A percentile compares a stretch with the other conserved stretches of the same genome.
Evolutionary conservation across 2,329 filamentous ascomycete genomes (phyloP).

Genomic region (Metarhizium humberi): DNA sequence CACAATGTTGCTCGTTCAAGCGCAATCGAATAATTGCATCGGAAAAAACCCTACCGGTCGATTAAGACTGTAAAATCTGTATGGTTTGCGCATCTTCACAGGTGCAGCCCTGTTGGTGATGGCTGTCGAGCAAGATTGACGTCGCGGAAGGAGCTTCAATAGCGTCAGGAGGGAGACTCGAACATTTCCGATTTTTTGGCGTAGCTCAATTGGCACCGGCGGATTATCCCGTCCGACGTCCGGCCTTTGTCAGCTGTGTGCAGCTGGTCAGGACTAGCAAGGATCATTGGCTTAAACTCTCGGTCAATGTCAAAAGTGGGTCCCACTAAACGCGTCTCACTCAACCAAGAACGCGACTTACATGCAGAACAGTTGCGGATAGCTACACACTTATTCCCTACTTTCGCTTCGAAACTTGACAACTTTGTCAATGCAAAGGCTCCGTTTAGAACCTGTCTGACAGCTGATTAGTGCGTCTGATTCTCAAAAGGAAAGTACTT

Average conservation of each 20-base stretch:
- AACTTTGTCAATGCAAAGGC: not conserved
- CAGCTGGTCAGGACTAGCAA: not conserved
- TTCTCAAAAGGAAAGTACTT: not conserved
- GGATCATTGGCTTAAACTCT: not conserved
- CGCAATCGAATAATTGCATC: not conserved
- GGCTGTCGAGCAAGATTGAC: constrained; percentile 4
- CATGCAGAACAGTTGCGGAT: not conserved
- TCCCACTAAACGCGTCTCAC: constrained; percentile 17
- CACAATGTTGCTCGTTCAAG: not conserved
- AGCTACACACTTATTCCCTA: not conserved
- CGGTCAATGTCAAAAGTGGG: constrained; percentile 8
- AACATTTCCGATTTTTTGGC: constrained; percentile 21
- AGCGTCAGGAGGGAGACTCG: not conserved
- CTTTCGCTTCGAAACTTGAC: not conserved
- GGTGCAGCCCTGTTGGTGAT: constrained; percentile 16
- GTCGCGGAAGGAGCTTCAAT: constrained; percentile 1
- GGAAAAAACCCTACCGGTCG: constrained; percentile 43
- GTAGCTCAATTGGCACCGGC: constrained; percentile 10
- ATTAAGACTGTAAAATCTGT: constrained; percentile 57
- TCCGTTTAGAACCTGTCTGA: not conserved
- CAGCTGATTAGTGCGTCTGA: not conserved
- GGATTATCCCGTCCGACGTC: constrained; percentile 20
- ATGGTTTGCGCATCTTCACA: constrained; percentile 43
- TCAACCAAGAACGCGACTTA: constrained; percentile 1
- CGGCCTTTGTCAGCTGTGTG: constrained; percentile 11